A percentile compares a stretch with the other conserved stretches of the same genome.
phyloP scores from a whole-genome alignment of 805 yeast genomes.

The Suhomyces emberorum region DNA sequence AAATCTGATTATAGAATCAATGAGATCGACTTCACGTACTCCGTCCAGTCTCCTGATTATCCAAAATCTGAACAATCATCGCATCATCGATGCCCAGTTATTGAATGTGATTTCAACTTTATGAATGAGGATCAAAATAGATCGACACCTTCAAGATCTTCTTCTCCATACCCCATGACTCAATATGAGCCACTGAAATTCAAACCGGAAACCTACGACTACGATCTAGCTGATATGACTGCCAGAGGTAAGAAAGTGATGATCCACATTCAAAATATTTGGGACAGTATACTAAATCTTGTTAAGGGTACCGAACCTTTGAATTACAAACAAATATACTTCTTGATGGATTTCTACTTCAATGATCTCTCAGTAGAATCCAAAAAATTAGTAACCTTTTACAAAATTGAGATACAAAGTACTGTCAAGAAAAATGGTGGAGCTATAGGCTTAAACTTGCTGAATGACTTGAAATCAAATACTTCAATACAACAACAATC shows the following conservation, averaged over 20 bases:
- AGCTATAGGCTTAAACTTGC: slow-evolving; percentile 10
- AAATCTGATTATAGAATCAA: slow-evolving; percentile 14
- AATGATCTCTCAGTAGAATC: slow-evolving; percentile 19
- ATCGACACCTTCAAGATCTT: slow-evolving; percentile 2
- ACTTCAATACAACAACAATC: neutral
- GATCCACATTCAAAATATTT: slow-evolving; percentile 21
- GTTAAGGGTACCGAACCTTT: slow-evolving; percentile 18
- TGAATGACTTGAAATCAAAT: neutral
- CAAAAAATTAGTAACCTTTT: slow-evolving; percentile 21
- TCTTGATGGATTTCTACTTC: slow-evolving; percentile 31
- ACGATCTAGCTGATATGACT: slow-evolving; percentile 1
- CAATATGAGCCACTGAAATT: neutral
- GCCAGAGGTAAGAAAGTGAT: slow-evolving; percentile 11
- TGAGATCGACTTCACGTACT: slow-evolving; percentile 25
- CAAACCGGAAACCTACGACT: neutral
- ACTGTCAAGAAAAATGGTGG: slow-evolving; percentile 15
- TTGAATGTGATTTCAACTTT: slow-evolving; percentile 37
- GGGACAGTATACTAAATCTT: slow-evolving; percentile 22
- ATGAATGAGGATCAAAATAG: slow-evolving; percentile 24
- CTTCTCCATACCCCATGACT: slow-evolving; percentile 7
- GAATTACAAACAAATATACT: slow-evolving; percentile 21
- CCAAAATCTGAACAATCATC: slow-evolving; percentile 3
- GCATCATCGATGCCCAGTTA: slow-evolving; percentile 32
- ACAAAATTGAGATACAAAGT: slow-evolving; percentile 21
- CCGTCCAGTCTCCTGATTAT: slow-evolving; percentile 6